Conservation (phyloP, 2,329 filamentous ascomycete species). For the Lachnellula cervina region DNA sequence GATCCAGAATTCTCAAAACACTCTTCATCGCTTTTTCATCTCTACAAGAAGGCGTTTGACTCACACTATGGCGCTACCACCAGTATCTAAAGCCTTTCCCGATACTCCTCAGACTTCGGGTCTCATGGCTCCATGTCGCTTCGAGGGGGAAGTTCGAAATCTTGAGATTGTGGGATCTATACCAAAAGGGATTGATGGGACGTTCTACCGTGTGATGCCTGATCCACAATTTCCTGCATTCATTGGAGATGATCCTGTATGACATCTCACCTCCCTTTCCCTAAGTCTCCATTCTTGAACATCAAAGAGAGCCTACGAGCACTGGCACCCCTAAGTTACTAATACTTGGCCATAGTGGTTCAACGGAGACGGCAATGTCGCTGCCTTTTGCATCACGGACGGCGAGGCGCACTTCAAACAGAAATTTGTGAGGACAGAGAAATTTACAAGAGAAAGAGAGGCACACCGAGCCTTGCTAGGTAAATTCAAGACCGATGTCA, state of each 20-base stretch:
- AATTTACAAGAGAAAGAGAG: slow-evolving; percentile 29
- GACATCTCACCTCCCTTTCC: too few relatives aligned
- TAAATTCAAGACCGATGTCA: not conserved
- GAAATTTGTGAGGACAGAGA: slow-evolving; percentile 40
- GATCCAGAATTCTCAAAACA: too few relatives aligned
- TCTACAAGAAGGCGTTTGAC: too few relatives aligned
- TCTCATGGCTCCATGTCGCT: slow-evolving; percentile 30
- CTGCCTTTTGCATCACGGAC: slow-evolving; percentile 37
- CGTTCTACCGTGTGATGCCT: slow-evolving; percentile 38
- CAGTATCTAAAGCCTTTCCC: too few relatives aligned
- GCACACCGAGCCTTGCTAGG: slow-evolving; percentile 26
- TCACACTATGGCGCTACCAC: too few relatives aligned
- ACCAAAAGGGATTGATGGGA: slow-evolving; percentile 38
- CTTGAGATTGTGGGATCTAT: slow-evolving; percentile 35
- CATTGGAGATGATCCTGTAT: too few relatives aligned
- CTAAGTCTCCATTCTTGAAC: too few relatives aligned
- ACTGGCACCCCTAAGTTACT: too few relatives aligned
- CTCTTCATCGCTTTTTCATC: too few relatives aligned
- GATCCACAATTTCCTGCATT: slow-evolving; percentile 28
- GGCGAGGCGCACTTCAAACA: slow-evolving; percentile 41
- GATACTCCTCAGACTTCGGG: not conserved
- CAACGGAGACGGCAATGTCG: slow-evolving; percentile 36
- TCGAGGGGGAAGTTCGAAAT: slow-evolving; percentile 35
- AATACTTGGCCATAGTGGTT: not conserved
- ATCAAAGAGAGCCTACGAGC: too few relatives aligned